phyloP scores from a whole-genome alignment of 805 yeast species.

The Sugiyamaella valdiviana region DNA sequence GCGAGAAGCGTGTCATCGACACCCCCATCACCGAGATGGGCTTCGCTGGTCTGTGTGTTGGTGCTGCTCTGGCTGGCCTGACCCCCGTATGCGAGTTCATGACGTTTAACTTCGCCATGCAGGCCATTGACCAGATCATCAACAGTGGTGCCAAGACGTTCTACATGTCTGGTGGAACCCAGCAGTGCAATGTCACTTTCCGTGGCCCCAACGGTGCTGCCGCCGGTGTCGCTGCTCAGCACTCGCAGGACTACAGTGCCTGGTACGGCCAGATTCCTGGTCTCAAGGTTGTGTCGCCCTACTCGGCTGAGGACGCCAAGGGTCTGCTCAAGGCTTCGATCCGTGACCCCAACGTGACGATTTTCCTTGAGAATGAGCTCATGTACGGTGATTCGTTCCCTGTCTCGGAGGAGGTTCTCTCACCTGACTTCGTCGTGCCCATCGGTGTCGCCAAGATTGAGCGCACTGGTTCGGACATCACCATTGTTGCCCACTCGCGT shows the following conservation, averaged over 20 bases:
- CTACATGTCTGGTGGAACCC: slow-evolving; percentile 99
- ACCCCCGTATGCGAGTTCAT: slow-evolving; percentile 97
- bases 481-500: slow-evolving; percentile 88
- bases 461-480: slow-evolving; percentile 83
- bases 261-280: slow-evolving; percentile 99
- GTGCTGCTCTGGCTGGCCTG: slow-evolving; percentile 93
- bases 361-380: slow-evolving; percentile 92
- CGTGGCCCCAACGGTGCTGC: slow-evolving; percentile 99
- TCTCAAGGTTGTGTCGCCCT: slow-evolving; percentile 92
- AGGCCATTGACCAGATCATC: slow-evolving; percentile 95
- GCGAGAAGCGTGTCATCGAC: slow-evolving; percentile 87
- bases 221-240: slow-evolving; percentile 99
- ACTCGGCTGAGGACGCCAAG: slow-evolving; percentile 90
- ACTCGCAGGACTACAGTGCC: slow-evolving; percentile 94
- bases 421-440: slow-evolving; percentile 86
- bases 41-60: slow-evolving; percentile 89
- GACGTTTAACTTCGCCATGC: slow-evolving; percentile 99
- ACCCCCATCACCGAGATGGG: slow-evolving; percentile 99
- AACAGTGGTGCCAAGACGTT: slow-evolving; percentile 98
- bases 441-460: slow-evolving; percentile 95
- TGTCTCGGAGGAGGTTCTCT: slow-evolving; percentile 79
- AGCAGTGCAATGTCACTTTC: slow-evolving; percentile 93
- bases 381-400: slow-evolving; percentile 88
- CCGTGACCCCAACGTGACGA: slow-evolving; percentile 97
- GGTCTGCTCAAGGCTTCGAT: slow-evolving; percentile 94